phyloP scores from a whole-genome alignment of 495 filamentous ascomycete species.

The Niebla homalea region DNA sequence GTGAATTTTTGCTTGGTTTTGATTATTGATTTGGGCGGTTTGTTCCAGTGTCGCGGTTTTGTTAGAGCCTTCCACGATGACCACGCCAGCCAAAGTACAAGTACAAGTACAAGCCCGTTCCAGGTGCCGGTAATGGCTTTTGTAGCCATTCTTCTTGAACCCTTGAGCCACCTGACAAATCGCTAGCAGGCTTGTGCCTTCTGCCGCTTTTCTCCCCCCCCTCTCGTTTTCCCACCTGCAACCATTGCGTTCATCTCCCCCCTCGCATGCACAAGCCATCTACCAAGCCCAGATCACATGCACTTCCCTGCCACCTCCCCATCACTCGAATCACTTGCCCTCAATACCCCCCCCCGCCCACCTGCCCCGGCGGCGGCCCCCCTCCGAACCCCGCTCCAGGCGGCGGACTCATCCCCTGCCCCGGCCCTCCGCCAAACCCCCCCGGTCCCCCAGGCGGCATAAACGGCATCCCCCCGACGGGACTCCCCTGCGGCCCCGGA shows the following conservation, averaged over 20 bases:
- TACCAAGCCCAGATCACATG: not conserved
- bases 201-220: not conserved
- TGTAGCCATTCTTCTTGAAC: too few relatives aligned
- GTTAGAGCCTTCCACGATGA: too few relatives aligned
- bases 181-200: too few relatives aligned
- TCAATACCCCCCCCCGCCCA: conserved; percentile 9
- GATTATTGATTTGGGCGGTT: not conserved
- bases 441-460: conserved; percentile 45
- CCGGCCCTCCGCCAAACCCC: conserved; percentile 19
- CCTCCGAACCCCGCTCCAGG: not conserved
- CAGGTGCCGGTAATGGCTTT: too few relatives aligned
- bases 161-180: too few relatives aligned
- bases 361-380: not conserved
- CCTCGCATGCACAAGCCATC: not conserved
- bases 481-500: too few relatives aligned
- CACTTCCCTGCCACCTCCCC: too few relatives aligned
- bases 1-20: not conserved
- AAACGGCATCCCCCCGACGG: conserved; percentile 39
- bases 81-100: too few relatives aligned
- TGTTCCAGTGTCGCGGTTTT: too few relatives aligned
- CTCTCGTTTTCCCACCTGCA: not conserved
- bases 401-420: conserved; percentile 19
- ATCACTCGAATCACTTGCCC: conserved; percentile 11
- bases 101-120: too few relatives aligned
- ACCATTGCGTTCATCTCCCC: not conserved